Base-by-base conservation (phyloP, 768 basidiomycete genomes). In the Lactarius hengduanensis region DNA sequence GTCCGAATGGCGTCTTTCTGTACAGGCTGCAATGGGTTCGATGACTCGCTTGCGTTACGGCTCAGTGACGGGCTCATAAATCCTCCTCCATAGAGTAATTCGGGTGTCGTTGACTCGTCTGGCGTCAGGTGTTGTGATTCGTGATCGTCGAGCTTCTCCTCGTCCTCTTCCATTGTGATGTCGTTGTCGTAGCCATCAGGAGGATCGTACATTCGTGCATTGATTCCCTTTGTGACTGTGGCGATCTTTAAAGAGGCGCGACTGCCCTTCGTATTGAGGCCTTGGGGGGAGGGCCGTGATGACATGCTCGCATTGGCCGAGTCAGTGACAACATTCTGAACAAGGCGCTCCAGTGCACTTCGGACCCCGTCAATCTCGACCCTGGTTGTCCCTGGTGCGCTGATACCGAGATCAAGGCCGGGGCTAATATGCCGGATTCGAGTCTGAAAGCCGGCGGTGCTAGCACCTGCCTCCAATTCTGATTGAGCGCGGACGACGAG, bases 1-100 rank as follows among this genome's bases (percentile, higher is more conserved):
- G 74, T 76, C 32, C 77, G 82, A 71, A 89, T 90, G 34, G 86
- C 88, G 72, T 90, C 85, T 73, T 88, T 91, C 1, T 83, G 81
- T 22, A 84, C 83, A 2, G 82, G 79, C 1, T 84, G 84, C 47
- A 63, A 47, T 30, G 82, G 71, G 16, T 76, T 76, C 11, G 82
- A 82, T 16, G 83, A 74, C 26, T 77, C 76, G 70, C 82, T 83
- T 41, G 76, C 77, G 61, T 68, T 78, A 62, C 83, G 78, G 71
- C 80, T 81, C 74, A 22, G 71, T 62, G 63, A 69, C 54, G 65
- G 64, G 36, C 63, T 71, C 65, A 59, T 64, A 62, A 69, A 71
- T 1, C 67, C 64, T 15, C 64, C 62, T 55, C 56, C 68, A 20
- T 64, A 65, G 15, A 69, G 61, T 50, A 71, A 57, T 65, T 60